Evolutionary conservation across 257 asterid species (phyloP).

Genomic region (Jacaranda mimosifolia): DNA sequence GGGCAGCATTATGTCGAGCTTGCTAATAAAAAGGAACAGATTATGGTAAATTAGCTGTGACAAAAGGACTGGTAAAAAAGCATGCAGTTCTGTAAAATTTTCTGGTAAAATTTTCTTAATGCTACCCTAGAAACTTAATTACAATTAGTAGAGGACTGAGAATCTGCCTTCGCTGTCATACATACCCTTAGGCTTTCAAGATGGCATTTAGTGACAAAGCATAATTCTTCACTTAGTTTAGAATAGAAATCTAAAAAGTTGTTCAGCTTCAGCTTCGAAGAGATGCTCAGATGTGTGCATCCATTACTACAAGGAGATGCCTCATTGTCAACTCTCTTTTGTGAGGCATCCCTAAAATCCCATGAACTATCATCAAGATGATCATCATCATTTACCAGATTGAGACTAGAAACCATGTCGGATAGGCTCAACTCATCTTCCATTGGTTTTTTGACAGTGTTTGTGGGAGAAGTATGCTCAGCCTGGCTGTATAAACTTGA

Average conservation of each 20-base stretch:
- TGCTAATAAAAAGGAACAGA: constrained; percentile 40
- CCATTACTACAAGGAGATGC: constrained; percentile 42
- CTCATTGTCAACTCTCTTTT: constrained; percentile 38
- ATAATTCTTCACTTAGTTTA: constrained; percentile 59
- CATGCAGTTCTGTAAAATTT: constrained; percentile 27
- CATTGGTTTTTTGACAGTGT: constrained; percentile 40
- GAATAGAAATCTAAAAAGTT: constrained; percentile 64
- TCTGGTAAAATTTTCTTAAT: constrained; percentile 9
- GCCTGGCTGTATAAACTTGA: constrained; percentile 71
- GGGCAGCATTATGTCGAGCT: constrained; percentile 44
- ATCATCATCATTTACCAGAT: constrained; percentile 48
- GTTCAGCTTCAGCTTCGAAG: constrained; percentile 56
- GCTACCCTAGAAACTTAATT: background rate
- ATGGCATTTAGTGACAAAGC: constrained; percentile 53
- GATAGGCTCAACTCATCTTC: constrained; percentile 44
- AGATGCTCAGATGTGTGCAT: constrained; percentile 42
- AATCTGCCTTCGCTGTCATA: constrained; percentile 15
- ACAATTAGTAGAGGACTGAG: constrained; percentile 10
- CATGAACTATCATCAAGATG: constrained; percentile 53
- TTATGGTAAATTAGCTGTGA: constrained; percentile 27
- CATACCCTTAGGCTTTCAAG: constrained; percentile 63
- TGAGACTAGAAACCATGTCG: constrained; percentile 42
- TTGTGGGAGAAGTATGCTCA: constrained; percentile 49
- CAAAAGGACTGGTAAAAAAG: constrained; percentile 14
- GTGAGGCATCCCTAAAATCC: constrained; percentile 72